These are phyloP conservation scores for Ulota crispa DNA, from an alignment of 225 moss, liverwort and hornwort species.

Conservation along the genomic window DNA sequence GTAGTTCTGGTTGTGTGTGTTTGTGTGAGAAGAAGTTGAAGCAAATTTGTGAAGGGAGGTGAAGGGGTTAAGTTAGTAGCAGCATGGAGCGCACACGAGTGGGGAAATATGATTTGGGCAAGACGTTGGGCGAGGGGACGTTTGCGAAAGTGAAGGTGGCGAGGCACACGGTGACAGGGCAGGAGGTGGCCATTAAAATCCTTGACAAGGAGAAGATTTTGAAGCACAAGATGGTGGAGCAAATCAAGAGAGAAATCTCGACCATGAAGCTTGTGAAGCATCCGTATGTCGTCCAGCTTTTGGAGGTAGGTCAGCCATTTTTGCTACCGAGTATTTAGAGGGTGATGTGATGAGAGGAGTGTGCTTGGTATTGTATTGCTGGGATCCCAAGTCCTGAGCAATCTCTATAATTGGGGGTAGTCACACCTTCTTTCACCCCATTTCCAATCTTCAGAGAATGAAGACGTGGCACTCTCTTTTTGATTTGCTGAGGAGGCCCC, in stretches of 20 bases:
- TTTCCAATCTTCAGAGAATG: no score
- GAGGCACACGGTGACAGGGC: slow-evolving; percentile 31
- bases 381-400: no score
- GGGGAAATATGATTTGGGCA: slow-evolving; percentile 36
- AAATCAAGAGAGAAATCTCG: slow-evolving; percentile 38
- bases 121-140: slow-evolving; percentile 37
- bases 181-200: slow-evolving; percentile 35
- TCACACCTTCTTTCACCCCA: no score
- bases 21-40: neutral
- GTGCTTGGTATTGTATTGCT: neutral
- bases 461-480: no score
- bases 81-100: slow-evolving; percentile 17
- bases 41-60: slow-evolving; percentile 16
- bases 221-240: slow-evolving; percentile 40
- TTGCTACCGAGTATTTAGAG: no score
- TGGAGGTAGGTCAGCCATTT: slow-evolving; percentile 35
- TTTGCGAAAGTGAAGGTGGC: slow-evolving; percentile 42
- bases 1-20: neutral
- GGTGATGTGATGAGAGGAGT: neutral
- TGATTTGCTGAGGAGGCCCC: no score
- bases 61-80: slow-evolving; percentile 3
- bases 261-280: slow-evolving; percentile 46
- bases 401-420: no score
- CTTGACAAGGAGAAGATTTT: slow-evolving; percentile 40
- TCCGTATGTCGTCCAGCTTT: slow-evolving; percentile 32